These are phyloP conservation scores for Ascochyta lentis DNA, from an alignment of 2,329 filamentous ascomycete species.

Conservation along the genomic window DNA sequence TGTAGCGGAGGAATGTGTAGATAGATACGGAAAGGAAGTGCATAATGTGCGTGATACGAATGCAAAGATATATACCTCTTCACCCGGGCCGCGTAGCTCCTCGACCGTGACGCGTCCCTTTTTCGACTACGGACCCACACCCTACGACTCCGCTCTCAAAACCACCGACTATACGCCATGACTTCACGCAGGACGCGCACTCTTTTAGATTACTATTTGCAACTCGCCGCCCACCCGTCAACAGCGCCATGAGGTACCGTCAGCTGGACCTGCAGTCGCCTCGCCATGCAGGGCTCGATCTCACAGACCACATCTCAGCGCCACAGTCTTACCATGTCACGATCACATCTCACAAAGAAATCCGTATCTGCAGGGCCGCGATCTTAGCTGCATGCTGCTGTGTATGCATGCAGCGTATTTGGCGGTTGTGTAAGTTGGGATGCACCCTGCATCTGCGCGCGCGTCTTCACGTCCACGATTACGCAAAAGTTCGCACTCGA, in stretches of 20 bases:
- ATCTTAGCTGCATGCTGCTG: not conserved
- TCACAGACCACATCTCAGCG: not conserved
- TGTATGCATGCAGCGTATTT: not conserved
- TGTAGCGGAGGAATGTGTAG: slow-evolving; percentile 1
- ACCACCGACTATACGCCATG: not conserved
- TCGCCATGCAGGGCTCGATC: not conserved
- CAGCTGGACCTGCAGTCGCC: not conserved
- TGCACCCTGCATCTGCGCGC: no score
- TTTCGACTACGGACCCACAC: not conserved
- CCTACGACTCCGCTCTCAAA: not conserved
- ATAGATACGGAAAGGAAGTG: slow-evolving; percentile 4
- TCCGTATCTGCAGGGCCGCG: not conserved
- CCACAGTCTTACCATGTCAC: not conserved
- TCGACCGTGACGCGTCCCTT: slow-evolving; percentile 1
- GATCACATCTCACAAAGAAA: not conserved
- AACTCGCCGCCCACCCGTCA: not conserved
- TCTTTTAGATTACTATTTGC: no score
- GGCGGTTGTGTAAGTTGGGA: no score
- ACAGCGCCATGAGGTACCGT: not conserved
- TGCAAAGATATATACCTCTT: slow-evolving; percentile 5
- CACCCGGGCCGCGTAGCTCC: not conserved
- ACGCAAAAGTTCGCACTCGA: no score
- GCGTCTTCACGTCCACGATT: no score
- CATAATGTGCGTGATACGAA: slow-evolving; percentile 13
- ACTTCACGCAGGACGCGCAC: not conserved